Evolutionary conservation across 129 eudicot genomes (phyloP).

Genomic region (Sambucus nigra): DNA sequence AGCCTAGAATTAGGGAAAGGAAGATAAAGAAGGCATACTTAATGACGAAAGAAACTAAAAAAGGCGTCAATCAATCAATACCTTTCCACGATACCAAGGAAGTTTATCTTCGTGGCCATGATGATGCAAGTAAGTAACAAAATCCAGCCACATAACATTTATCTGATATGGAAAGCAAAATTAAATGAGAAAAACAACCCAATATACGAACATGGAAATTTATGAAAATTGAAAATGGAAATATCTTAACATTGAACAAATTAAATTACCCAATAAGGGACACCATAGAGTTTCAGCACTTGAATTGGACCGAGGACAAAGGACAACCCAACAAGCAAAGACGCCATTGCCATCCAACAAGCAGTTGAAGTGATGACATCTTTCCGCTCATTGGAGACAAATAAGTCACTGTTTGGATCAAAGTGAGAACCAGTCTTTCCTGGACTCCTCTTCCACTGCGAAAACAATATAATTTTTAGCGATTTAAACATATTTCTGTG

Average conservation of each 20-base stretch:
- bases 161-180: slow-evolving; percentile 30
- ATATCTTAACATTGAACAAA: neutral
- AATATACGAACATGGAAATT: too few species aligned
- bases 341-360: slow-evolving; percentile 47
- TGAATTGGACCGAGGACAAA: slow-evolving; percentile 39
- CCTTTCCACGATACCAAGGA: slow-evolving; percentile 75
- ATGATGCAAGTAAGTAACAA: slow-evolving; percentile 65
- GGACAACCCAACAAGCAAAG: slow-evolving; percentile 34
- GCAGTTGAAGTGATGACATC: slow-evolving; percentile 44
- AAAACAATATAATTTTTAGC: slow-evolving; percentile 1
- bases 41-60: neutral
- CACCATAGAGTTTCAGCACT: slow-evolving; percentile 49
- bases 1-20: too few species aligned
- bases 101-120: slow-evolving; percentile 63
- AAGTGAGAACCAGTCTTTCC: slow-evolving; percentile 57
- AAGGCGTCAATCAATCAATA: slow-evolving; percentile 16
- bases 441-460: slow-evolving; percentile 48
- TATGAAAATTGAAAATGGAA: too few species aligned
- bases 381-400: slow-evolving; percentile 35
- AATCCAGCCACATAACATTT: slow-evolving; percentile 53
- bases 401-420: slow-evolving; percentile 40
- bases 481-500: neutral
- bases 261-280: slow-evolving; percentile 45
- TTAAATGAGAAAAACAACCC: slow-evolving; percentile 19
- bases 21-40: too few species aligned